Conservation (phyloP, 2,329 filamentous ascomycete genomes). For the Dactylellina sp. region DNA sequence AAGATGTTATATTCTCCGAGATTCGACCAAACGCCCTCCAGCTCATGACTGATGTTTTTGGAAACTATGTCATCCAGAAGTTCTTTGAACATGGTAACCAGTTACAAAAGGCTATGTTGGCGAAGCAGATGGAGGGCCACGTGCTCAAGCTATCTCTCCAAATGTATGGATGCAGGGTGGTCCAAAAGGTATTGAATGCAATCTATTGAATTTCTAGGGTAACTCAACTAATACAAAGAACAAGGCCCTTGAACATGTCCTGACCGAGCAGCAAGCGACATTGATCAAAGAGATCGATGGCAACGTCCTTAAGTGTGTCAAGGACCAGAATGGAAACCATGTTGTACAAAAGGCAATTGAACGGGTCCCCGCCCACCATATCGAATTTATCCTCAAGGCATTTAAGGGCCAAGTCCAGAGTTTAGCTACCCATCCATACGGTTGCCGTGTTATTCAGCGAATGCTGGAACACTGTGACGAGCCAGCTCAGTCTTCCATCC, state of each 20-base stretch:
- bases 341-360: conserved; percentile 95
- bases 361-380: conserved; percentile 78
- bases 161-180: conserved; percentile 93
- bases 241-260: conserved; percentile 86
- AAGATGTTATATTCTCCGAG: conserved; percentile 88
- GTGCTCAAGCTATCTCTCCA: conserved; percentile 82
- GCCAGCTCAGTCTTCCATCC: conserved; percentile 76
- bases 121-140: conserved; percentile 86
- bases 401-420: conserved; percentile 79
- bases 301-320: conserved; percentile 80
- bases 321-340: conserved; percentile 93
- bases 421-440: conserved; percentile 83
- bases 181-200: conserved; percentile 78
- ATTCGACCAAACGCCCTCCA: conserved; percentile 85
- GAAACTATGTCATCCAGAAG: conserved; percentile 98
- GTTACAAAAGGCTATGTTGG: conserved; percentile 87
- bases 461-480: conserved; percentile 86
- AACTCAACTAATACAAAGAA: conserved; percentile 7
- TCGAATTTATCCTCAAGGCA: conserved; percentile 85
- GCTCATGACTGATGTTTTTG: conserved; percentile 95
- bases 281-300: conserved; percentile 85
- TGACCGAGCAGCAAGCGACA: conserved; percentile 88
- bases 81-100: conserved; percentile 97
- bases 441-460: conserved; percentile 91
- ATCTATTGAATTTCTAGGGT: background rate